These are phyloP conservation scores for Exophiala bonariae DNA, from an alignment of 2,329 filamentous ascomycete species.

Conservation along the genomic window DNA sequence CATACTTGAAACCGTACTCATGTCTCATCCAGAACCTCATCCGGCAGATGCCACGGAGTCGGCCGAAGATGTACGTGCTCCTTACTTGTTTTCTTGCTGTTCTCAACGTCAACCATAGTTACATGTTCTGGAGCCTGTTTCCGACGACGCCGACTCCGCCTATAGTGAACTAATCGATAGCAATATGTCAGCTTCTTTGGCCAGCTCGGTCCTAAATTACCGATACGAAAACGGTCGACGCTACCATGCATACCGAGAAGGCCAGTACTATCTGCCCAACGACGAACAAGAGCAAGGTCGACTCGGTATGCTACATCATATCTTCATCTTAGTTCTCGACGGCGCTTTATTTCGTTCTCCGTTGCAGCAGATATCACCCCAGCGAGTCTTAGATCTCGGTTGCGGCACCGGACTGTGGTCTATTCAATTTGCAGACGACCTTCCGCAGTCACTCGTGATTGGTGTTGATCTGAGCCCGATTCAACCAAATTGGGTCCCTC, in stretches of 20 bases:
- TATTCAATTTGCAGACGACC: slow-evolving; percentile 7
- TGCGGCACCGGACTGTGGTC: slow-evolving; percentile 18
- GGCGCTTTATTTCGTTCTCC: slow-evolving; percentile 8
- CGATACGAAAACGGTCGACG: slow-evolving; percentile 8
- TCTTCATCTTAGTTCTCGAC: neutral
- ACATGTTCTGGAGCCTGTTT: neutral
- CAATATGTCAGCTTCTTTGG: neutral
- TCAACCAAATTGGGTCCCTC: slow-evolving; percentile 2
- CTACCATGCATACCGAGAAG: slow-evolving; percentile 34
- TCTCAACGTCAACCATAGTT: no score
- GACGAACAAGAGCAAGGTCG: slow-evolving; percentile 27
- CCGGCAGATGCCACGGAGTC: no score
- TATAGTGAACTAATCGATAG: neutral
- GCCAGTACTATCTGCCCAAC: slow-evolving; percentile 33
- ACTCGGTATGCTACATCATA: slow-evolving; percentile 1
- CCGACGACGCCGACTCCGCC: neutral
- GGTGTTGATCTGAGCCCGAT: slow-evolving; percentile 17
- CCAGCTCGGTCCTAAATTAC: neutral
- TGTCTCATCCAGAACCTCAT: no score
- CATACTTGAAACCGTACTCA: no score
- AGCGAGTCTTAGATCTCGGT: slow-evolving; percentile 20
- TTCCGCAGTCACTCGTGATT: slow-evolving; percentile 7
- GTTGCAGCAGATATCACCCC: neutral
- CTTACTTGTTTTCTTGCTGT: no score
- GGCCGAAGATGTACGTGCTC: no score